phyloP scores from a whole-genome alignment of 208 protist genomes.

The Leishmania gerbilli region DNA sequence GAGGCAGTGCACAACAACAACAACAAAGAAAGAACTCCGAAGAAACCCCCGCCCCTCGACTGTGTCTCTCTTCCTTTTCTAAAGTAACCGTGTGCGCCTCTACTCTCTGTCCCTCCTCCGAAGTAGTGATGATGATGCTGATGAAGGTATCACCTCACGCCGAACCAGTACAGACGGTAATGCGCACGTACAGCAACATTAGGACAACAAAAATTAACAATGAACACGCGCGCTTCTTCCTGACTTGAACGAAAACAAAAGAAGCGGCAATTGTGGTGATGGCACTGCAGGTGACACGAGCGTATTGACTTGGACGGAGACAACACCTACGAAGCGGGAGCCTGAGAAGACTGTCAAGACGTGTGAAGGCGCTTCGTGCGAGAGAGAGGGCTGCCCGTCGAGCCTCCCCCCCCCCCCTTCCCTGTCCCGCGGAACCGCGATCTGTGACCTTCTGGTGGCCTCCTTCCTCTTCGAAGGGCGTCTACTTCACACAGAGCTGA shows the following conservation, averaged over 20 bases:
- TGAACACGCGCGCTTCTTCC: background rate
- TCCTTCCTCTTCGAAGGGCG: background rate
- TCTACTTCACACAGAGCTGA: background rate
- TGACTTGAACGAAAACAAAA: background rate
- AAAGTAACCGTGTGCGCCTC: background rate
- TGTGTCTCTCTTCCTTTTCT: background rate
- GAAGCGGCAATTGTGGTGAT: background rate
- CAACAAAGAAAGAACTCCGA: background rate
- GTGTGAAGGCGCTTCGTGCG: background rate
- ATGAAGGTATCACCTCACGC: background rate
- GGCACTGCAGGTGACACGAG: background rate
- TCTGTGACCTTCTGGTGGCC: background rate
- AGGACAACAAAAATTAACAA: background rate
- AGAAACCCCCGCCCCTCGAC: background rate
- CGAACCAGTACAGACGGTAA: background rate
- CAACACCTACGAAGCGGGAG: background rate
- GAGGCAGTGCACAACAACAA: background rate
- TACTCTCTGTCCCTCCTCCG: background rate
- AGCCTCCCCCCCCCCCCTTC: background rate
- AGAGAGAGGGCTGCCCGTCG: background rate
- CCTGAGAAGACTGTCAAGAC: background rate
- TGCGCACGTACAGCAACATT: background rate
- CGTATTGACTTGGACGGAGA: background rate
- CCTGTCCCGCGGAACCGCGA: background rate
- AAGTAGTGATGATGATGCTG: background rate